phyloP scores from a whole-genome alignment of 441 rosid genomes.

The Erysimum cheiri region DNA sequence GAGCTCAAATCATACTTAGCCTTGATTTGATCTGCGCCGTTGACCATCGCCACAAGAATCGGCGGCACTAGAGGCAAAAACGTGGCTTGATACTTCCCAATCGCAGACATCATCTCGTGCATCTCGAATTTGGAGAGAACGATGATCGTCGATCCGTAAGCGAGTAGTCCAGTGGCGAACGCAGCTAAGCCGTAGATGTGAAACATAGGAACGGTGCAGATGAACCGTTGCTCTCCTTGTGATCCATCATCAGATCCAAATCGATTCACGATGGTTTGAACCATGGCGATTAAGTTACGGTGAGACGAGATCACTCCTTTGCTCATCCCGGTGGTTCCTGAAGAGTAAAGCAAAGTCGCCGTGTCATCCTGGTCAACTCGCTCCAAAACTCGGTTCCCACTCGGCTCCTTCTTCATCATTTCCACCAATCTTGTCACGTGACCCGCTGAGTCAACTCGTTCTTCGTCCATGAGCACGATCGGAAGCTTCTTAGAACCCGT shows the following conservation, averaged over 20 bases:
- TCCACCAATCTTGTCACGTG: slow-evolving; percentile 47
- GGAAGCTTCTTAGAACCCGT: slow-evolving; percentile 46
- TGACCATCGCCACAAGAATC: slow-evolving; percentile 78
- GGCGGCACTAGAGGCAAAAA: slow-evolving; percentile 91
- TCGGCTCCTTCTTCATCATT: slow-evolving; percentile 60
- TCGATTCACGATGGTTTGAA: slow-evolving; percentile 60
- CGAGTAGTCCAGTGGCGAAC: slow-evolving; percentile 80
- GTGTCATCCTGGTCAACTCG: slow-evolving; percentile 78
- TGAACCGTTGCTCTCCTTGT: slow-evolving; percentile 51
- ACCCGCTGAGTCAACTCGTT: not conserved
- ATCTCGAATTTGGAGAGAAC: slow-evolving; percentile 87
- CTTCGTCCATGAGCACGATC: slow-evolving; percentile 66
- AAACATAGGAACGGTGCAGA: slow-evolving; percentile 96
- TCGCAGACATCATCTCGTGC: slow-evolving; percentile 76
- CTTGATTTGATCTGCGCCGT: slow-evolving; percentile 63
- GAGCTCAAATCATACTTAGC: slow-evolving; percentile 77
- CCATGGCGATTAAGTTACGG: slow-evolving; percentile 82
- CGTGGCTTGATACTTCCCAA: slow-evolving; percentile 58
- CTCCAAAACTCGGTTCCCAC: slow-evolving; percentile 56
- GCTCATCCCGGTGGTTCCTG: slow-evolving; percentile 91
- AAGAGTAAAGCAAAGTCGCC: slow-evolving; percentile 92
- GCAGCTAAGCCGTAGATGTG: slow-evolving; percentile 90
- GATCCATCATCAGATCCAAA: slow-evolving; percentile 50
- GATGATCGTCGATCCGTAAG: slow-evolving; percentile 76
- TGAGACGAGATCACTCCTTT: slow-evolving; percentile 94